Evolutionary conservation across 257 asterid species (phyloP).

Genomic region (Rehmannia glutinosa): DNA sequence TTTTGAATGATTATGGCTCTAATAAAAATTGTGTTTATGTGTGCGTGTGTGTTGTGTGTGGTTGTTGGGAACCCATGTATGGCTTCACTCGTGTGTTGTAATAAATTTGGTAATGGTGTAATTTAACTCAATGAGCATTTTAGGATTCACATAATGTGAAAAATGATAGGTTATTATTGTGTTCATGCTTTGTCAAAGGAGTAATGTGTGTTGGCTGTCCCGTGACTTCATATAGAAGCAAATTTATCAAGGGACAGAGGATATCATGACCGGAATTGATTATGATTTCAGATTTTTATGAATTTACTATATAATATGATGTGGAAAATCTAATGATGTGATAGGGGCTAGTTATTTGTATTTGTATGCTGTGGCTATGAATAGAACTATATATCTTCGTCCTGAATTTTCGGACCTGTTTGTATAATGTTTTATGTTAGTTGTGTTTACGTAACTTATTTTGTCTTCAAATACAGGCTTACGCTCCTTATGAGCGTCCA

Average conservation of each 20-base stretch:
- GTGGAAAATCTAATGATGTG: background rate
- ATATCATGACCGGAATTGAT: background rate
- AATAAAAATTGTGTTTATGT: background rate
- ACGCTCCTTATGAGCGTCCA: constrained; percentile 95
- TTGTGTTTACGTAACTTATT: background rate
- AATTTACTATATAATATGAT: too few species aligned
- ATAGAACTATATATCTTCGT: background rate
- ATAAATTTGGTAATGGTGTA: background rate
- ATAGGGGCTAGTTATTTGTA: background rate
- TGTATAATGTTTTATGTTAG: background rate
- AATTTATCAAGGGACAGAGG: background rate
- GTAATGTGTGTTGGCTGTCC: background rate
- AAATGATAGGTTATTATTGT: too few species aligned
- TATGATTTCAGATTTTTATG: too few species aligned
- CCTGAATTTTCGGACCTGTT: background rate
- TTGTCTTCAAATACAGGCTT: constrained; percentile 47
- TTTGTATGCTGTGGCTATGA: background rate
- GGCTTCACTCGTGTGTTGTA: background rate
- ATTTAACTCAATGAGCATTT: background rate
- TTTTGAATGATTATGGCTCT: background rate
- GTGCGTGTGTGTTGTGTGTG: too few species aligned
- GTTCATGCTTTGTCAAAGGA: too few species aligned
- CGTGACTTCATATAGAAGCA: background rate
- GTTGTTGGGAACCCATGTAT: background rate
- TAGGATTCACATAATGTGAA: background rate